Base-by-base conservation (phyloP, 208 protist genomes). In the Trichomonas vaginalis region DNA sequence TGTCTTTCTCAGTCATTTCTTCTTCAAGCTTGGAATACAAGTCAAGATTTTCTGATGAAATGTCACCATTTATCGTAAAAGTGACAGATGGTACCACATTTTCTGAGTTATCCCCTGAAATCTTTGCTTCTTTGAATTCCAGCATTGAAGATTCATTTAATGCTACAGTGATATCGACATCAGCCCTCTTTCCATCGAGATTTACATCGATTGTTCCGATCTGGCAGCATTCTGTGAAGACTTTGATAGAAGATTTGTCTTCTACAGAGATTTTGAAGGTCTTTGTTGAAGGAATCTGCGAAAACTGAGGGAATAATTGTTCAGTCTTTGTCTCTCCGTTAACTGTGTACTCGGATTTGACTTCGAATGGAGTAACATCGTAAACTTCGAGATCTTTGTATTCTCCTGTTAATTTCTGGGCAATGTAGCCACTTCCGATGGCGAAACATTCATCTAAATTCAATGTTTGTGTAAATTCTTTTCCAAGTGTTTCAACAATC, bases 371-470 rank as follows among this genome's bases (percentile, higher is more conserved):
- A 39, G 40, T 32, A n/a, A 92, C 32, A 92, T 92, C 86, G 17
- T 49, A 51, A 48, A 92, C 17, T 4, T 42, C 3, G 8, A 92
- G 9, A 45, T 92, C 86, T 51, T 23, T 51, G 8, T 48, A 6
- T 35, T 42, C 27, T 51, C 27, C 45, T 51, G 40, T 39, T 8
- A 51, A 32, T 39, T 35, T 47, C 1, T 42, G 15, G 17, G 40
- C 86, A 48, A 51, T 56, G 39, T 42, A 45, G 12, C n/a, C n/a
- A 39, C 86, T 48, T 27, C 86, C 86, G 37, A 51, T n/a, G 1
- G 86, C 86, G 15, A 92, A 48, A 32, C 86, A 92, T 92, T 92
- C 86, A 92, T 92, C 86, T 0, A 92, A 32, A 51, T 92, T 51
- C 6, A 92, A 51, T 12, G n/a, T 56, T 51, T 48, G 40, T 12